phyloP scores from a whole-genome alignment of 495 filamentous ascomycete species.

The Aspergillus saccharolyticus region DNA sequence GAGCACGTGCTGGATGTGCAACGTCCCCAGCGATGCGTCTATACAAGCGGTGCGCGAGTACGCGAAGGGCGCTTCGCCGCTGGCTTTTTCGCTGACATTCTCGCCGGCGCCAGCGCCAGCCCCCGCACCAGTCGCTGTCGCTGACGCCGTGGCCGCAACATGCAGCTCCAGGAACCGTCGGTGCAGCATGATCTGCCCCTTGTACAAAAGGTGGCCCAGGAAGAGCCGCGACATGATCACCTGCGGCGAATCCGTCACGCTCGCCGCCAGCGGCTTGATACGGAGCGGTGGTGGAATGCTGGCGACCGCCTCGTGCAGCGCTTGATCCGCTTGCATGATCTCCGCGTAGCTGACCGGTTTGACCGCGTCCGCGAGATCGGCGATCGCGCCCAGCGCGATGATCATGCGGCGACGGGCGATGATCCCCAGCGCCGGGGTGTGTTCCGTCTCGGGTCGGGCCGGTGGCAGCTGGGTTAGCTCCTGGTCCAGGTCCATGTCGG shows the following conservation, averaged over 20 bases:
- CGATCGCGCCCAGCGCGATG: constrained; percentile 26
- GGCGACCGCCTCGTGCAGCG: constrained; percentile 22
- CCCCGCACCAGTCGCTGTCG: no score
- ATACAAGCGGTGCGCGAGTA: constrained; percentile 21
- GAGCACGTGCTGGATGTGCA: constrained; percentile 19
- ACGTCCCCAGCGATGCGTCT: constrained; percentile 18
- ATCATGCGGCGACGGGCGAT: constrained; percentile 32
- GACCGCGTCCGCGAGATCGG: constrained; percentile 24
- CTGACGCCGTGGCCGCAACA: constrained; percentile 9
- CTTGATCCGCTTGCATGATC: constrained; percentile 32
- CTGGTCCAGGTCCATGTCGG: constrained; percentile 31
- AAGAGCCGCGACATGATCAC: constrained; percentile 33
- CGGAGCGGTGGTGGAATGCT: constrained; percentile 28
- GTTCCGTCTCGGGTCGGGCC: constrained; percentile 27
- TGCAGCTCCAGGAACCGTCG: constrained; percentile 20
- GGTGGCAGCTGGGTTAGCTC: constrained; percentile 22
- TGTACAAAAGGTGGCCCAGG: constrained; percentile 29
- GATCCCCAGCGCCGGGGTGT: constrained; percentile 24
- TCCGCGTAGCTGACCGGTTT: constrained; percentile 28
- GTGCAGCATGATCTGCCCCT: constrained; percentile 37
- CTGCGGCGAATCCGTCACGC: constrained; percentile 34
- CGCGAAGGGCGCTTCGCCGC: constrained; percentile 12
- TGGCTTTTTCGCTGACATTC: constrained; percentile 9
- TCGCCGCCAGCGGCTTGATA: constrained; percentile 28
- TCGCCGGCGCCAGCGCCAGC: no score